Percentiles rank a stretch among this genome's conserved stretches.
Conservation (phyloP, 345 rosid species). For the Salix exigua region DNA sequence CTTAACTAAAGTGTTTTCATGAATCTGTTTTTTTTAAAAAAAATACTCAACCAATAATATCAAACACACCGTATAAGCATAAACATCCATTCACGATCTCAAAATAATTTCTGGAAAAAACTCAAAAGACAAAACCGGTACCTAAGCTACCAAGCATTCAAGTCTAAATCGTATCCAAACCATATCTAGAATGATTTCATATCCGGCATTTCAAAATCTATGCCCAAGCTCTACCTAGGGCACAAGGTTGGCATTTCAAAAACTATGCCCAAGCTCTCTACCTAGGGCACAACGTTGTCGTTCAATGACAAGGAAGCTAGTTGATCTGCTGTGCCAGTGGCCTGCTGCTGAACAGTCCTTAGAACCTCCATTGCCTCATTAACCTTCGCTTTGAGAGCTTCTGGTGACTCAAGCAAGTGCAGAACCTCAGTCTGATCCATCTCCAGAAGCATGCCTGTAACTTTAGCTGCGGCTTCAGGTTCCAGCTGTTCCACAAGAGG, state of each 20-base stretch:
- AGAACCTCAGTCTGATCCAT: constrained; percentile 96
- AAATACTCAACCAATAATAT: no score
- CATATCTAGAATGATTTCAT: constrained; percentile 2
- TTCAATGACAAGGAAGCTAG: constrained; percentile 66
- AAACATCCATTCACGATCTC: background rate
- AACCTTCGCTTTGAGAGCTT: constrained; percentile 81
- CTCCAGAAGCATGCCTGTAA: constrained; percentile 94
- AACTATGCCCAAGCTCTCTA: background rate
- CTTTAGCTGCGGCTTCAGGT: constrained; percentile 86
- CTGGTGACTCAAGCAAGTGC: constrained; percentile 92
- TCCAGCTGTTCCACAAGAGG: constrained; percentile 90
- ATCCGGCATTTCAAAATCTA: background rate
- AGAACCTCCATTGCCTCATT: constrained; percentile 97
- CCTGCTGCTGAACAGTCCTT: constrained; percentile 66
- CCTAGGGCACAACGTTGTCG: constrained; percentile 57
- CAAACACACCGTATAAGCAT: background rate
- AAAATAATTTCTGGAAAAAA: background rate
- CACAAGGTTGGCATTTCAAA: constrained; percentile 35
- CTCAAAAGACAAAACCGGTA: constrained; percentile 9
- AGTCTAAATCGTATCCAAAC: constrained; percentile 13
- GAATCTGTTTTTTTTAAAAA: no score
- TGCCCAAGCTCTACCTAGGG: constrained; percentile 26
- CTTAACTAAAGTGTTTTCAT: no score
- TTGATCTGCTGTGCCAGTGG: constrained; percentile 63
- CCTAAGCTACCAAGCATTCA: constrained; percentile 1